Percentiles rank a stretch among this genome's conserved stretches.
Evolutionary conservation across 192 early-diverging fungal species (phyloP).

Genomic region (Spizellomyces sp.): DNA sequence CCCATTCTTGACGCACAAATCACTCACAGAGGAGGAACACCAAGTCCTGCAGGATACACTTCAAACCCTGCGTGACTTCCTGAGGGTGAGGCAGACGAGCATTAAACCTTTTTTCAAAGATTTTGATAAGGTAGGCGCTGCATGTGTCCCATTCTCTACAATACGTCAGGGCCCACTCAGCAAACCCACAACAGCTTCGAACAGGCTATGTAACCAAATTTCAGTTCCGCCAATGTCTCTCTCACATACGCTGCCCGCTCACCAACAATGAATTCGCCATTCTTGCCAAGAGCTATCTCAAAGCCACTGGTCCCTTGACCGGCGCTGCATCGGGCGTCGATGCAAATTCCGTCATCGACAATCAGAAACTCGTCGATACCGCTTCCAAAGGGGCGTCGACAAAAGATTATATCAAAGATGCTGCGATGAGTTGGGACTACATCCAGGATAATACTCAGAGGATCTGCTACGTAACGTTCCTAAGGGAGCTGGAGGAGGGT

Average conservation of each 20-base stretch:
- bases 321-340: not conserved
- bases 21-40: slow-evolving; percentile 38
- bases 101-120: slow-evolving; percentile 62
- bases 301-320: slow-evolving; percentile 9
- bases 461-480: slow-evolving; percentile 54
- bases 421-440: slow-evolving; percentile 15
- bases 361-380: not conserved
- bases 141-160: too few relatives aligned
- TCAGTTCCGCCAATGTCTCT: slow-evolving; percentile 56
- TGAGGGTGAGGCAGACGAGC: slow-evolving; percentile 47
- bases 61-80: slow-evolving; percentile 39
- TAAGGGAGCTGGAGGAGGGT: slow-evolving; percentile 41
- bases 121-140: slow-evolving; percentile 49
- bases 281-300: slow-evolving; percentile 49
- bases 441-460: slow-evolving; percentile 38
- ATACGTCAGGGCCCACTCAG: too few relatives aligned
- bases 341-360: slow-evolving; percentile 5
- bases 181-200: slow-evolving; percentile 31
- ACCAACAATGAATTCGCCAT: slow-evolving; percentile 52
- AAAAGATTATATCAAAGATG: not conserved
- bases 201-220: slow-evolving; percentile 55
- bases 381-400: not conserved
- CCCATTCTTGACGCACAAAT: slow-evolving; percentile 34
- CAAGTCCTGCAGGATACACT: slow-evolving; percentile 31
- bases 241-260: slow-evolving; percentile 46